Percentiles rank a stretch among this genome's conserved stretches.
phyloP scores from a whole-genome alignment of 192 early-diverging fungal species.

The Chytriomyces confervae region DNA sequence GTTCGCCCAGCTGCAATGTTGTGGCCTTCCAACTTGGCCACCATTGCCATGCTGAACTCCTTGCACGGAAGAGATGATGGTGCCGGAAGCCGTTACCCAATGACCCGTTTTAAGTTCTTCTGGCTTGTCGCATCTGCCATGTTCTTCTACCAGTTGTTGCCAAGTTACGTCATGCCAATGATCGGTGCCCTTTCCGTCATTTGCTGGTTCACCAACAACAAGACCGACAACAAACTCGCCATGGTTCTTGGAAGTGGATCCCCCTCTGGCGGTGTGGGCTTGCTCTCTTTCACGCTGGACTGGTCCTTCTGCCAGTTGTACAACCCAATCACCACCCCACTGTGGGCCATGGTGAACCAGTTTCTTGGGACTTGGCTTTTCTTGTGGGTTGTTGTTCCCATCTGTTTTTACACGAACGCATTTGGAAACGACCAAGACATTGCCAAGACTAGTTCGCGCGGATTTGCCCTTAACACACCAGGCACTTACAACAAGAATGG shows the following conservation, averaged over 20 bases:
- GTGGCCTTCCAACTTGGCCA: conserved; percentile 80
- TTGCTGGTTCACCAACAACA: conserved; percentile 3
- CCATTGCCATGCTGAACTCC: conserved; percentile 77
- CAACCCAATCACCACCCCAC: conserved; percentile 14
- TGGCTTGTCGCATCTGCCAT: conserved; percentile 35
- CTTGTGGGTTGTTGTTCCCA: conserved; percentile 38
- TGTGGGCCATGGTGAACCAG: conserved; percentile 33
- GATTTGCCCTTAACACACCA: conserved; percentile 27
- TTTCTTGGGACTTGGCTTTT: conserved; percentile 25
- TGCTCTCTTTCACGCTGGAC: background rate
- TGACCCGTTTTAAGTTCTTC: conserved; percentile 42
- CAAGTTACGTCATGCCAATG: conserved; percentile 3
- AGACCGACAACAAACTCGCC: background rate
- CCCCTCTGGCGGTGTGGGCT: background rate
- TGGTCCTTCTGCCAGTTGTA: background rate
- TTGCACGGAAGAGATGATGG: conserved; percentile 60
- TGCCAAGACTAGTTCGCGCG: background rate
- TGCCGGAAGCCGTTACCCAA: conserved; percentile 8
- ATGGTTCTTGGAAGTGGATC: conserved; percentile 9
- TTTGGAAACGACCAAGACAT: conserved; percentile 30
- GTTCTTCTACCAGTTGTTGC: conserved; percentile 25
- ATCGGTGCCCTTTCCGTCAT: conserved; percentile 24
- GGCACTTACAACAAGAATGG: conserved; percentile 20
- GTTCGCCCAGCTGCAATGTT: conserved; percentile 85
- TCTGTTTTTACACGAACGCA: conserved; percentile 13